Conservation (phyloP, 2,329 filamentous ascomycete species). For the Fusarium virguliforme region DNA sequence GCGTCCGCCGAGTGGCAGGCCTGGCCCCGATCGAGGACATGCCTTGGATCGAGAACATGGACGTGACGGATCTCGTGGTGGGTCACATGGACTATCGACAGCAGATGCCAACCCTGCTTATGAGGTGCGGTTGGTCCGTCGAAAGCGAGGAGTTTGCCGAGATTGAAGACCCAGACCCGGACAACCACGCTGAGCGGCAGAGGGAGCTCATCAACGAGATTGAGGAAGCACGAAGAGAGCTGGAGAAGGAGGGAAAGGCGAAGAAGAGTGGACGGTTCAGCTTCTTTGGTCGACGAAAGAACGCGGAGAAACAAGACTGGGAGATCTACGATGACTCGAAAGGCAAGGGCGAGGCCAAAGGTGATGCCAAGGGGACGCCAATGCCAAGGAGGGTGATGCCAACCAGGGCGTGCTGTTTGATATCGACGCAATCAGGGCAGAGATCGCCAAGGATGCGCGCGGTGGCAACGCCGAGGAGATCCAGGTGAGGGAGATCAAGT, state of each 20-base stretch:
- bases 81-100: slow-evolving; percentile 98
- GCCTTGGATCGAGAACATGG: slow-evolving; percentile 89
- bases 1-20: slow-evolving; percentile 90
- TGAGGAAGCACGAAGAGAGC: slow-evolving; percentile 89
- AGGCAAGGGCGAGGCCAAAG: slow-evolving; percentile 59
- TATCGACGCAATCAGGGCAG: slow-evolving; percentile 91
- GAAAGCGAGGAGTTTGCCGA: slow-evolving; percentile 95
- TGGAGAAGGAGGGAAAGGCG: slow-evolving; percentile 84
- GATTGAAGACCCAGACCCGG: slow-evolving; percentile 97
- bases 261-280: slow-evolving; percentile 73
- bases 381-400: slow-evolving; percentile 58
- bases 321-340: slow-evolving; percentile 88
- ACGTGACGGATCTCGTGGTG: slow-evolving; percentile 87
- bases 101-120: slow-evolving; percentile 89
- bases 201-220: slow-evolving; percentile 96
- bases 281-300: slow-evolving; percentile 88
- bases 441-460: slow-evolving; percentile 80
- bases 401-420: slow-evolving; percentile 87
- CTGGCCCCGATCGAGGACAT: slow-evolving; percentile 82
- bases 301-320: slow-evolving; percentile 88
- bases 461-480: slow-evolving; percentile 68
- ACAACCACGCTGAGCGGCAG: slow-evolving; percentile 90
- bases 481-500: slow-evolving; percentile 85
- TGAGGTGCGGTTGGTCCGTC: slow-evolving; percentile 91
- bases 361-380: slow-evolving; percentile 46